A percentile compares a stretch with the other conserved stretches of the same genome.
phyloP scores from a whole-genome alignment of 768 basidiomycete genomes.

The Amanita jacksonii region DNA sequence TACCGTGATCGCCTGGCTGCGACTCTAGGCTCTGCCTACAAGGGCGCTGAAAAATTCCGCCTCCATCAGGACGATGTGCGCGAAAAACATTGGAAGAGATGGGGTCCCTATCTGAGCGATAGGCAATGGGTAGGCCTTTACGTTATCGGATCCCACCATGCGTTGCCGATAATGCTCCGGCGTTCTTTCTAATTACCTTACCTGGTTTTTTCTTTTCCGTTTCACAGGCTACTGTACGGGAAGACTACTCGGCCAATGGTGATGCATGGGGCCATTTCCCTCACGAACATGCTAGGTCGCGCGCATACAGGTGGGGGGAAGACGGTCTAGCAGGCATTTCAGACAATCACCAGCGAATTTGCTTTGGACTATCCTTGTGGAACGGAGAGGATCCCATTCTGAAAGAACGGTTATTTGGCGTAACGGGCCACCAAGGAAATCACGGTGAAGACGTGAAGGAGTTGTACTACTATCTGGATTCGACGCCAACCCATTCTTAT shows the following conservation, averaged over 20 bases:
- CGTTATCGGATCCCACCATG: conserved; percentile 2
- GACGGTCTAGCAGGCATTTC: conserved; percentile 97
- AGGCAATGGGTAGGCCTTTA: conserved; percentile 83
- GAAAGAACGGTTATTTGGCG: conserved; percentile 94
- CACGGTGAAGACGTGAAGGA: conserved; percentile 99
- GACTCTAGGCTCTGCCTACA: conserved; percentile 60
- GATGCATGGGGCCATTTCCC: conserved; percentile 96
- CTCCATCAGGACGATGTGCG: conserved; percentile 75
- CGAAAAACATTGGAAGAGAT: conserved; percentile 93
- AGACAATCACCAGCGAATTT: conserved; percentile 92
- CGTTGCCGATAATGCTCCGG: background rate
- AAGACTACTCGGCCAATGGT: conserved; percentile 95
- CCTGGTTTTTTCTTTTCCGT: conserved; percentile 10
- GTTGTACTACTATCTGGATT: conserved; percentile 96
- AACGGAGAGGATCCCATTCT: conserved; percentile 91
- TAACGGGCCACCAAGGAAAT: conserved; percentile 96
- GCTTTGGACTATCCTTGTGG: conserved; percentile 88
- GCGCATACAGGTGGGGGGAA: conserved; percentile 98
- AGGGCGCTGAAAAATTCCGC: conserved; percentile 74
- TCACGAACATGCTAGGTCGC: conserved; percentile 85
- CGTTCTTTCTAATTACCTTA: conserved; percentile 5
- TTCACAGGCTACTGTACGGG: conserved; percentile 87
- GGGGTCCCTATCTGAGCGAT: conserved; percentile 97
- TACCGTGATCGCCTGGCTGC: conserved; percentile 62
- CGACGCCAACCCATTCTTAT: conserved; percentile 97